Evolutionary conservation across 2,329 filamentous ascomycete genomes (phyloP).

Genomic region (Juglanconis sp.): DNA sequence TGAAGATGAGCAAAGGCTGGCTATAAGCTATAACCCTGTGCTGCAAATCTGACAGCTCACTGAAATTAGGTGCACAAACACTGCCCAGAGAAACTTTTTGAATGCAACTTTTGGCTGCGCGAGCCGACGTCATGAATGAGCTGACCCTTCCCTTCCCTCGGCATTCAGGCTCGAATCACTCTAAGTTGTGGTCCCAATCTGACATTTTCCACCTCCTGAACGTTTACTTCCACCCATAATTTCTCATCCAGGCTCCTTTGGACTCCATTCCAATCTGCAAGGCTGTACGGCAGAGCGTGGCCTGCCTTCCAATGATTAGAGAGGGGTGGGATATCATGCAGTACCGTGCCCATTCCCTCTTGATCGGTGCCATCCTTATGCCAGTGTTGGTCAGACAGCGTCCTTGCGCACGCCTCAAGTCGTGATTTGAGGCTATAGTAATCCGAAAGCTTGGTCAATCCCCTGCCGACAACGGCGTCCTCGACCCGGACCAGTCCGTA

Average conservation of each 20-base stretch:
- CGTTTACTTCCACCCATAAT: conserved; percentile 11
- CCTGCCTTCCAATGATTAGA: conserved; percentile 15
- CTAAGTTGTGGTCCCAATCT: conserved; percentile 1
- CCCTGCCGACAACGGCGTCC: not conserved
- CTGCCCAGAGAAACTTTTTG: not conserved
- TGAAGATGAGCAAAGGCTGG: conserved; percentile 78
- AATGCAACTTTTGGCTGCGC: not conserved
- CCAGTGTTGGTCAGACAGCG: not conserved
- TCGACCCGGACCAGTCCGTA: conserved; percentile 39
- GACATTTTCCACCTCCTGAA: conserved; percentile 5
- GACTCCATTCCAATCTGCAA: conserved; percentile 11
- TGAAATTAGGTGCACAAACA: no score
- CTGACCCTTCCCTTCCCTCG: not conserved
- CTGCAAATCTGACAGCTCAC: not conserved
- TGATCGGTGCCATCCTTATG: not conserved
- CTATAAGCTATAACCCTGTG: conserved; percentile 28
- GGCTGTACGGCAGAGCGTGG: conserved; percentile 14
- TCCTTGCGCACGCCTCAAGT: not conserved
- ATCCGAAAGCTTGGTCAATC: conserved; percentile 10
- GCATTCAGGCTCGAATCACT: conserved; percentile 1
- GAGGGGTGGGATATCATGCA: conserved; percentile 7
- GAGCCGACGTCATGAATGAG: no score
- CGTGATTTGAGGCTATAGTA: conserved; percentile 11
- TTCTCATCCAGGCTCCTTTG: conserved; percentile 9
- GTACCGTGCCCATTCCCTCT: not conserved